Percentiles rank a stretch among this genome's conserved stretches.
Conservation (phyloP, 495 filamentous ascomycete genomes). For the Neurospora pannonica region DNA sequence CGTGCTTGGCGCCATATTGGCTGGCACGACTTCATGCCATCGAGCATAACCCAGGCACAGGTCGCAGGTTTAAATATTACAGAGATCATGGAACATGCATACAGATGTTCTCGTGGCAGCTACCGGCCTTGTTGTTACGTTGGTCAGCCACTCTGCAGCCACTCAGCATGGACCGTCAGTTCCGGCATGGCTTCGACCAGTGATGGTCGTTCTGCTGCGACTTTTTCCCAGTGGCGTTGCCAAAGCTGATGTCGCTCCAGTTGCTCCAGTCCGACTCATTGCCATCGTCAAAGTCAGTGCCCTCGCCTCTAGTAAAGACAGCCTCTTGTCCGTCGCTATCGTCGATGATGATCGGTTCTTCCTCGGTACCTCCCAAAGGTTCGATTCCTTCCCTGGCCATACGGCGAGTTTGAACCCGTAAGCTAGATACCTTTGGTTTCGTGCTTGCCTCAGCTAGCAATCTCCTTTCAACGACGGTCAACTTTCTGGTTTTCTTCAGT, state of each 20-base stretch:
- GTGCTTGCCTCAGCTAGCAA: neutral
- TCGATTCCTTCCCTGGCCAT: neutral
- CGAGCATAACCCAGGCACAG: neutral
- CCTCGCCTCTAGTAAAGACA: conserved; percentile 4
- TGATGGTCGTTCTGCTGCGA: neutral
- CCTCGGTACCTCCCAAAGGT: neutral
- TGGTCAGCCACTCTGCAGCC: neutral
- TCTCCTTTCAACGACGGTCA: neutral
- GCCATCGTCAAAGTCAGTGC: conserved; percentile 1
- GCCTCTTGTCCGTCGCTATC: neutral
- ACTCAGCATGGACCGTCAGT: neutral
- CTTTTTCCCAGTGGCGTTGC: neutral
- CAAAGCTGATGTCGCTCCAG: neutral
- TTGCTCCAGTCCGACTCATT: conserved; percentile 6
- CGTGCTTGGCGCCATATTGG: neutral
- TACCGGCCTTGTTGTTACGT: neutral
- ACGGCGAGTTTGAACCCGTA: neutral
- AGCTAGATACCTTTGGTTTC: neutral
- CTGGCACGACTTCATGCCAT: neutral
- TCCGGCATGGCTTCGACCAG: neutral
- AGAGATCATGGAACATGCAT: neutral
- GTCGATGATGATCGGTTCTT: conserved; percentile 2
- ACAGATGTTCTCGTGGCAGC: neutral
- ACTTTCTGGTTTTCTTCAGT: neutral
- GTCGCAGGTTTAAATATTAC: neutral